These are phyloP conservation scores for Penicillium sp. DNA, from an alignment of 2,329 filamentous ascomycete genomes.

Conservation along the genomic window DNA sequence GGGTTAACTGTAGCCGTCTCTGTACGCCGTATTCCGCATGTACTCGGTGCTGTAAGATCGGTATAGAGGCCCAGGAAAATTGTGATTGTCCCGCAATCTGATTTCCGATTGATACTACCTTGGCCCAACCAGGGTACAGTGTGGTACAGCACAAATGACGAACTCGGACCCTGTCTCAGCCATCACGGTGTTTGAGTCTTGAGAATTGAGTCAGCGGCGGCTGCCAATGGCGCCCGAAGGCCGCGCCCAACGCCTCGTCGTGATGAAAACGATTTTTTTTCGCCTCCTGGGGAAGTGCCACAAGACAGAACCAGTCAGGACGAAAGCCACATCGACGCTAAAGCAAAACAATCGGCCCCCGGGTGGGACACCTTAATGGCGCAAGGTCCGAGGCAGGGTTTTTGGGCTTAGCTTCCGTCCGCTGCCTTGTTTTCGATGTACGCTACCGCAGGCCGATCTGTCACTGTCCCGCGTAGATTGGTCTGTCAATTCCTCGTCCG, in stretches of 20 bases:
- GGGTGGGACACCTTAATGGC: constrained; percentile 4
- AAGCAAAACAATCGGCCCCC: constrained; percentile 10
- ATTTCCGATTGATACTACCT: no score
- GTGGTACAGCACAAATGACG: not conserved
- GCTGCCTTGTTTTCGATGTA: constrained; percentile 21
- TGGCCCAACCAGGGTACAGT: not conserved
- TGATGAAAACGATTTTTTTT: not conserved
- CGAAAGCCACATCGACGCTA: constrained; percentile 8
- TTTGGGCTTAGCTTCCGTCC: constrained; percentile 9
- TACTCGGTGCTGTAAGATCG: no score
- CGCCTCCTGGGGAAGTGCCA: not conserved
- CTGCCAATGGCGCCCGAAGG: constrained; percentile 2
- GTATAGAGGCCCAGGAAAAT: not conserved
- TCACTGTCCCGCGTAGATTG: not conserved
- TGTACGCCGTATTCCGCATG: no score
- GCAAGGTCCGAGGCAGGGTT: constrained; percentile 18
- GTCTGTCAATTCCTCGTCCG: not conserved
- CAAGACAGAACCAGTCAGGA: constrained; percentile 8
- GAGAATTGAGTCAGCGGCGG: constrained; percentile 11
- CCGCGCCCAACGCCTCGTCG: not conserved
- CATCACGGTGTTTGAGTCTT: not conserved
- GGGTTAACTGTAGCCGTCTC: not conserved
- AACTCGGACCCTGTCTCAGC: not conserved
- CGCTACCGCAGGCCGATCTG: constrained; percentile 5
- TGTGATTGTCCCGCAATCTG: not conserved